These are phyloP conservation scores for Talaromyces amestolkiae DNA, from an alignment of 2,329 filamentous ascomycete species.

Conservation along the genomic window DNA sequence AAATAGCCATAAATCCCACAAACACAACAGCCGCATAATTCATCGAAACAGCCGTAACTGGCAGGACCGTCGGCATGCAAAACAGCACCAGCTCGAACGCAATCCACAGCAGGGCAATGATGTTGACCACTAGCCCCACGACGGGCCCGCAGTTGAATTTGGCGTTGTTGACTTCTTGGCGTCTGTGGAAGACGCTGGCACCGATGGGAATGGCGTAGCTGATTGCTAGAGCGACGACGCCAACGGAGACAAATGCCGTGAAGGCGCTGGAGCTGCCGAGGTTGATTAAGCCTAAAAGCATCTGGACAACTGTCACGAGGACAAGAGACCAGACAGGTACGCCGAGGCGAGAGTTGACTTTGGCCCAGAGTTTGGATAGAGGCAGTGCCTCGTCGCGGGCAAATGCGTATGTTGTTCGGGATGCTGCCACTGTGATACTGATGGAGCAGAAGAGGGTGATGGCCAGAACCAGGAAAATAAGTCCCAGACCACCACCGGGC, in stretches of 20 bases:
- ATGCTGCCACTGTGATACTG: conserved; percentile 53
- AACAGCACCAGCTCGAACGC: conserved; percentile 55
- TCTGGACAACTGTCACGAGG: conserved; percentile 47
- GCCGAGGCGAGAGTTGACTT: conserved; percentile 35
- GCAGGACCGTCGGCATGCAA: conserved; percentile 53
- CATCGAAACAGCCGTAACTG: conserved; percentile 53
- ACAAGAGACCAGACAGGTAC: conserved; percentile 45
- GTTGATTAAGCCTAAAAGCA: conserved; percentile 52
- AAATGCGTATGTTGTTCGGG: conserved; percentile 48
- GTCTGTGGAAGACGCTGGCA: conserved; percentile 49
- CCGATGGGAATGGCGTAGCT: conserved; percentile 58
- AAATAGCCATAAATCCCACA: conserved; percentile 53
- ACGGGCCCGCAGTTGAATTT: conserved; percentile 47
- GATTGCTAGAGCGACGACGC: conserved; percentile 56
- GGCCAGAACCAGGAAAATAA: conserved; percentile 51
- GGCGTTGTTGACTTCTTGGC: conserved; percentile 49
- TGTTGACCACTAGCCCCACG: conserved; percentile 48
- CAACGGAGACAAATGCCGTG: conserved; percentile 53
- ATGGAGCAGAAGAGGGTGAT: conserved; percentile 56
- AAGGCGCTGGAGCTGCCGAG: conserved; percentile 50
- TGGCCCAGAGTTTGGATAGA: conserved; percentile 37
- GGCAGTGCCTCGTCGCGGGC: conserved; percentile 48
- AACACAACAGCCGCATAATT: conserved; percentile 61
- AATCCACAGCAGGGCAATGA: conserved; percentile 52
- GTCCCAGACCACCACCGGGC: conserved; percentile 47